Percentiles rank a stretch among this genome's conserved stretches.
Evolutionary conservation across 1,139 yeast genomes (phyloP).

Genomic region (Hyphopichia buzzinii): DNA sequence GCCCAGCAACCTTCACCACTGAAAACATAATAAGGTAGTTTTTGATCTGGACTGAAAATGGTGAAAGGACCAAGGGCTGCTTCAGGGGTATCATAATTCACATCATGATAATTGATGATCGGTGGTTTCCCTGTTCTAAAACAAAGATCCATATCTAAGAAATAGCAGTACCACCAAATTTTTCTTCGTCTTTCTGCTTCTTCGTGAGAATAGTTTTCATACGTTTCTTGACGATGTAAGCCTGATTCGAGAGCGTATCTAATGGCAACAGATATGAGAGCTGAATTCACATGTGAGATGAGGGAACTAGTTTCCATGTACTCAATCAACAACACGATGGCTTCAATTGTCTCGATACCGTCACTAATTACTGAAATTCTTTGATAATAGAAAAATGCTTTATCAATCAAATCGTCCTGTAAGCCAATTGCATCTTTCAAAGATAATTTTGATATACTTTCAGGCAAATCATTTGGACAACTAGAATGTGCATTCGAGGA

Average conservation of each 20-base stretch:
- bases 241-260: slow-evolving; percentile 25
- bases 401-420: slow-evolving; percentile 15
- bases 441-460: background rate
- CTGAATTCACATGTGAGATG: slow-evolving; percentile 17
- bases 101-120: slow-evolving; percentile 15
- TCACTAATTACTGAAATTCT: slow-evolving; percentile 21
- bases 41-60: too few relatives aligned
- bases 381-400: slow-evolving; percentile 21
- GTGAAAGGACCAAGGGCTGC: background rate
- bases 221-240: slow-evolving; percentile 19
- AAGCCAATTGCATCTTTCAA: slow-evolving; percentile 4
- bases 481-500: background rate
- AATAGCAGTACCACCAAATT: slow-evolving; percentile 23
- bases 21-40: too few relatives aligned
- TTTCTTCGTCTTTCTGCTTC: slow-evolving; percentile 12
- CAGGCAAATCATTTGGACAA: background rate
- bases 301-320: slow-evolving; percentile 21
- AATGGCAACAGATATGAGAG: slow-evolving; percentile 19
- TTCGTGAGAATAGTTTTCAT: slow-evolving; percentile 9
- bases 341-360: slow-evolving; percentile 23
- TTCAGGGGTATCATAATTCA: slow-evolving; percentile 2
- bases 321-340: slow-evolving; percentile 18
- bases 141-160: slow-evolving; percentile 20
- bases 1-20: too few relatives aligned
- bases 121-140: slow-evolving; percentile 24